These are phyloP conservation scores for Suhomyces chickasaworum DNA, from an alignment of 1,139 yeast genomes.

Conservation along the genomic window DNA sequence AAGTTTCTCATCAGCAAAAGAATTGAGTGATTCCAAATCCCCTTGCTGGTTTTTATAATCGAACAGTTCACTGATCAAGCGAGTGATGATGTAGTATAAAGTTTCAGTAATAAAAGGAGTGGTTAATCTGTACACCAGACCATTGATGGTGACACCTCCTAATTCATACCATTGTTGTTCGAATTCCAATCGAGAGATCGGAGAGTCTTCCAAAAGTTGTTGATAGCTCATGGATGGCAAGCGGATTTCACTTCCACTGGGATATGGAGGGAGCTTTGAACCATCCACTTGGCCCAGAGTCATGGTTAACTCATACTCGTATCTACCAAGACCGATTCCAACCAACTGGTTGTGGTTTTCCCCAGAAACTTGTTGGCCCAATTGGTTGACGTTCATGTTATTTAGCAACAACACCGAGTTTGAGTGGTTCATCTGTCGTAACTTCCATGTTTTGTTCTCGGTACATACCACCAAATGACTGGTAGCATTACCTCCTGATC, in stretches of 20 bases:
- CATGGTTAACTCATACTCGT: conserved; percentile 53
- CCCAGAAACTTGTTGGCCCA: conserved; percentile 10
- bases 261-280: conserved; percentile 12
- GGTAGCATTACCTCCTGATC: conserved; percentile 23
- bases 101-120: conserved; percentile 29
- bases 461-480: conserved; percentile 67
- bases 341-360: conserved; percentile 24
- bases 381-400: conserved; percentile 25
- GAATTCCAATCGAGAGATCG: conserved; percentile 62
- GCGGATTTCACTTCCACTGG: not conserved
- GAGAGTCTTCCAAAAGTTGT: conserved; percentile 47
- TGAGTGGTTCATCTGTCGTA: conserved; percentile 84
- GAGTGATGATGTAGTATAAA: conserved; percentile 49
- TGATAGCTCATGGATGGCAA: conserved; percentile 28
- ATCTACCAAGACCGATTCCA: conserved; percentile 46
- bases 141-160: conserved; percentile 58
- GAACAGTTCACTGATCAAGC: conserved; percentile 48
- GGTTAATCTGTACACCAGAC: conserved; percentile 32
- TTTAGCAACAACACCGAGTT: conserved; percentile 68
- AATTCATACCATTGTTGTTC: conserved; percentile 49
- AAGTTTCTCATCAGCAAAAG: conserved; percentile 21
- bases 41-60: conserved; percentile 28
- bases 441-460: conserved; percentile 54
- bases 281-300: conserved; percentile 48
- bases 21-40: conserved; percentile 22